These are phyloP conservation scores for Linnemannia hyalina DNA, from an alignment of 192 early-diverging fungal genomes.

Conservation along the genomic window DNA sequence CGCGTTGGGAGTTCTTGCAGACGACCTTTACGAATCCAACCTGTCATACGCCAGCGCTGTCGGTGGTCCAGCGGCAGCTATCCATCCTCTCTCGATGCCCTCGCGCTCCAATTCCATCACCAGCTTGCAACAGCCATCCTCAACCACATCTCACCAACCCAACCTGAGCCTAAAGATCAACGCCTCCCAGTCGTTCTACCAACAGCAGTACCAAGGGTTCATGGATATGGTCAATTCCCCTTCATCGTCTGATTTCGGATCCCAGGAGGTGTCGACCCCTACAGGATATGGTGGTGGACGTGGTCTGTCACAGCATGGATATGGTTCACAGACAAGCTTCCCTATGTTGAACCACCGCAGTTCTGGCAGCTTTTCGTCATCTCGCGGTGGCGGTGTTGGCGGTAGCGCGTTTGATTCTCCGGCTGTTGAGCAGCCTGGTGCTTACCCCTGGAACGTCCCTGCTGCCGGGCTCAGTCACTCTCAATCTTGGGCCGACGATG, in stretches of 20 bases:
- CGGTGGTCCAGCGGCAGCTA: not conserved
- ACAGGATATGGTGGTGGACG: slow-evolving; percentile 1
- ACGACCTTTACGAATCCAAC: slow-evolving; percentile 28
- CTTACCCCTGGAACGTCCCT: slow-evolving; percentile 38
- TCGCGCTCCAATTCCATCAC: slow-evolving; percentile 42
- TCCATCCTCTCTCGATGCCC: slow-evolving; percentile 13
- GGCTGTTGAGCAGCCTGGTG: slow-evolving; percentile 32
- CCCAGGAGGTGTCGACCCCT: slow-evolving; percentile 7
- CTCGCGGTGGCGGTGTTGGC: not conserved
- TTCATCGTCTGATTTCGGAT: slow-evolving; percentile 15
- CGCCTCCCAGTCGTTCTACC: slow-evolving; percentile 11
- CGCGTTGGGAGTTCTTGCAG: slow-evolving; percentile 5
- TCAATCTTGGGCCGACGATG: slow-evolving; percentile 49
- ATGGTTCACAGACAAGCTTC: slow-evolving; percentile 18
- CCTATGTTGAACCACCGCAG: slow-evolving; percentile 26
- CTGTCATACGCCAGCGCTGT: slow-evolving; percentile 3
- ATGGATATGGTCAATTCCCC: slow-evolving; percentile 53
- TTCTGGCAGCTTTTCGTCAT: slow-evolving; percentile 40
- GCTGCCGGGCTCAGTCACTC: slow-evolving; percentile 21
- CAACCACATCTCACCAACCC: not conserved
- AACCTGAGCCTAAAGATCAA: slow-evolving; percentile 35
- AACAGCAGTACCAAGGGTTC: slow-evolving; percentile 46
- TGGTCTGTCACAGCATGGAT: slow-evolving; percentile 29
- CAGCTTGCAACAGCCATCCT: slow-evolving; percentile 19
- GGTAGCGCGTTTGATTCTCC: slow-evolving; percentile 38